These are phyloP conservation scores for Yamadazyma scolyti DNA, from an alignment of 805 yeast species.

Conservation along the genomic window DNA sequence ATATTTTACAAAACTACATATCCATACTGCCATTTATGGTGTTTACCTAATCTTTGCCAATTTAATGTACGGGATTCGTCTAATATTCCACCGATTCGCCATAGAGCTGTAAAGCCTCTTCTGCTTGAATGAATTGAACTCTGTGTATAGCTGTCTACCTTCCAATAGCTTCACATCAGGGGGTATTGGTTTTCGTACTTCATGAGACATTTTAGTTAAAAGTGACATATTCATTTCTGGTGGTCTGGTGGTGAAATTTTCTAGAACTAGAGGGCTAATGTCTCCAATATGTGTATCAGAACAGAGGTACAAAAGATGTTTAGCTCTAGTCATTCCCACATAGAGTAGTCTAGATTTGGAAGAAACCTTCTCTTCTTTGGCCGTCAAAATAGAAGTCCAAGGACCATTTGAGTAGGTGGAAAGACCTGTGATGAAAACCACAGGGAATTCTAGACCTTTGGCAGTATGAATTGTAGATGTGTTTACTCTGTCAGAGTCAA, in stretches of 20 bases:
- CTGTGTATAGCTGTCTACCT: constrained; percentile 5
- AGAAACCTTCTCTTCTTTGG: constrained; percentile 10
- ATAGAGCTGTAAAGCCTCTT: constrained; percentile 1
- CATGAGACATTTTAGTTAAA: constrained; percentile 8
- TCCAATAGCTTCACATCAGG: constrained; percentile 3
- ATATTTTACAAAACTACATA: constrained; percentile 2
- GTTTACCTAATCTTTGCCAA: background rate
- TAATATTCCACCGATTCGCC: too few relatives aligned
- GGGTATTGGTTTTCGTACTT: constrained; percentile 11
- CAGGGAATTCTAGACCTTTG: constrained; percentile 71
- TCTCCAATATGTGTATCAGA: constrained; percentile 6
- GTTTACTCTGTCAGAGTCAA: constrained; percentile 35
- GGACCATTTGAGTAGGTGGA: constrained; percentile 7
- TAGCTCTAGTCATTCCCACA: constrained; percentile 68
- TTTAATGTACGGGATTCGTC: too few relatives aligned
- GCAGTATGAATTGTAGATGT: constrained; percentile 71
- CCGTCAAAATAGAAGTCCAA: constrained; percentile 13
- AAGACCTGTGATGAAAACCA: constrained; percentile 48
- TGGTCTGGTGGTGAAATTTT: constrained; percentile 10
- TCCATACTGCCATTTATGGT: background rate
- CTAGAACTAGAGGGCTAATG: constrained; percentile 4
- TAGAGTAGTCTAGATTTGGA: constrained; percentile 44
- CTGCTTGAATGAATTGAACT: background rate
- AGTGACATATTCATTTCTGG: constrained; percentile 8
- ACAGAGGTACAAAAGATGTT: constrained; percentile 38